Evolutionary conservation across 1,284 basidiomycete species (phyloP), one percentile per base, ranked within the genome.

Genomic region (Ceratobasidium sp.): DNA sequence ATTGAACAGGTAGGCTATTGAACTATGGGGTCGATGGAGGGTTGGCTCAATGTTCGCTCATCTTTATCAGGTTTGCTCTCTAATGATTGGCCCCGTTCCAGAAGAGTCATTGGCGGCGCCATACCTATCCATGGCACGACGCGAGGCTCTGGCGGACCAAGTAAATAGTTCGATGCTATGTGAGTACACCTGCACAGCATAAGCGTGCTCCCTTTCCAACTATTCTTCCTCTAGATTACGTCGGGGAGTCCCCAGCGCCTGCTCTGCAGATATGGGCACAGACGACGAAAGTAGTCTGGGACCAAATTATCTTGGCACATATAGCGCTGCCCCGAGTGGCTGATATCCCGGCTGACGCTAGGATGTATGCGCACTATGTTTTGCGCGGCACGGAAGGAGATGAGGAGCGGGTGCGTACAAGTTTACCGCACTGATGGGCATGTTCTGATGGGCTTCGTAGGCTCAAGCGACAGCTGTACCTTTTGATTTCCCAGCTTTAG

Each of bases 121-220:
- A 68, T 96, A 96, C 83, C 84, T 97, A 78, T 88, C 88, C 69
- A 90, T 92, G 82, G 89, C 89, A 77, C 86, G 94, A 78, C 88
- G 95, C 73, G 92, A 93, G 80, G 90, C 90, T 6, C 88, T 97
- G 5, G 95, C 95, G 0, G 92, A 94, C 78, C 94, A 96, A 84
- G 91, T 97, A 73, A 94, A 96, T 80, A 89, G 90, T 66, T 96
- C 96, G 12, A 94, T 97, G 69, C 84, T 97, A 3, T 86, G 94
- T 94, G 81, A 82, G 93, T 86, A 7, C 20, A 1, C 16, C 33
- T 16, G 77, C 80, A 73, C 41, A 78, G 41, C 38, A 70, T 57
- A 50, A n/a, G 50, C 76, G 33, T 48, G 18, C 54, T 59, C 18
- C 38, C 54, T 20, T 66, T 60, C 54, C 38, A n/a, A 66, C 27